Evolutionary conservation across 768 basidiomycete species (phyloP).

Genomic region (Kwoniella shandongensis): DNA sequence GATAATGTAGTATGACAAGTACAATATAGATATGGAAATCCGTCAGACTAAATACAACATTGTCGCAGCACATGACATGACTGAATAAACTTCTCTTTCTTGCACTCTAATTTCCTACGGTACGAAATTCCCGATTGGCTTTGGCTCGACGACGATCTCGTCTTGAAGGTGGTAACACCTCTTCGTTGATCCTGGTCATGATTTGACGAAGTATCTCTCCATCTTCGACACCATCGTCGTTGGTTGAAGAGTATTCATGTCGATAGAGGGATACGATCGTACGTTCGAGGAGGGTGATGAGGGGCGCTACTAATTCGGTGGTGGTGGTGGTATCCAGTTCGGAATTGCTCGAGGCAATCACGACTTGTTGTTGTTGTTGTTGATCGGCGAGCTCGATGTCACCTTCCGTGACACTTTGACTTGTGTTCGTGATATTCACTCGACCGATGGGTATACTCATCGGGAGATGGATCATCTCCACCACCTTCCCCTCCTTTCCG

Average conservation of each 20-base stretch:
- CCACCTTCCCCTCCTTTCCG: not conserved
- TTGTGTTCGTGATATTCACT: no score
- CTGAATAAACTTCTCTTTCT: not conserved
- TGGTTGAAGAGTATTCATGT: not conserved
- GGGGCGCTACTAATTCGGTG: not conserved
- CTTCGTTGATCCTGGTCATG: not conserved
- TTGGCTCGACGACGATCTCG: not conserved
- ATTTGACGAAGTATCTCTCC: not conserved
- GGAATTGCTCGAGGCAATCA: no score
- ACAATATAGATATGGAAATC: no score
- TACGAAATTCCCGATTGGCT: no score
- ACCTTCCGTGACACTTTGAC: no score
- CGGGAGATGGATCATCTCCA: constrained; percentile 3
- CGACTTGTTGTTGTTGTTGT: no score
- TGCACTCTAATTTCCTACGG: no score
- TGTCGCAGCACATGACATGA: not conserved
- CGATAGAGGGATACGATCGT: not conserved
- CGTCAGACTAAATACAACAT: no score
- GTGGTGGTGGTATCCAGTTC: not conserved
- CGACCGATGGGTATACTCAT: constrained; percentile 9
- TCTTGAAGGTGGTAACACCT: not conserved
- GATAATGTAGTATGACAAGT: no score
- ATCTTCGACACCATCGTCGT: not conserved
- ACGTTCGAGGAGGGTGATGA: not conserved
- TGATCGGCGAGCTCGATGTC: no score